These are phyloP conservation scores for Astragalus membranaceus DNA, from an alignment of 306 rosid genomes.

Conservation along the genomic window DNA sequence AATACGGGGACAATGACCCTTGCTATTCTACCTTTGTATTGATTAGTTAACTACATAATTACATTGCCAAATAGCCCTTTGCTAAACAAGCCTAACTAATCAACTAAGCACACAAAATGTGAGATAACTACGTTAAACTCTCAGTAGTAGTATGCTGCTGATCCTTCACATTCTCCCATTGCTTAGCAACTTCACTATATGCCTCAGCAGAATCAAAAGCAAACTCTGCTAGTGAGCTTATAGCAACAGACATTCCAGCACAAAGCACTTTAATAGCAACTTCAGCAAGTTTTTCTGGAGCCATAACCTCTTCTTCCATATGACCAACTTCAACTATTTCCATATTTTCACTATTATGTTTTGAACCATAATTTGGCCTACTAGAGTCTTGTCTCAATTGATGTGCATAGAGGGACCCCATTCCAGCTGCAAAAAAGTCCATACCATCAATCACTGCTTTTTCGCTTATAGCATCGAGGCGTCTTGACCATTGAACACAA, in stretches of 20 bases:
- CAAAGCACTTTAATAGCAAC: conserved; percentile 73
- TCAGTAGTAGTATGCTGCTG: conserved; percentile 22
- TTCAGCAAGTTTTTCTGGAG: conserved; percentile 68
- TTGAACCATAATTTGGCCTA: neutral
- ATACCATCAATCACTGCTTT: conserved; percentile 67
- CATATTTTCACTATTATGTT: conserved; percentile 36
- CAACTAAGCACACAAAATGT: conserved; percentile 24
- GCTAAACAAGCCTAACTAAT: conserved; percentile 16
- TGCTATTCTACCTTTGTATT: conserved; percentile 28
- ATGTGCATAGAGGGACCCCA: conserved; percentile 64
- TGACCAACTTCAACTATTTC: conserved; percentile 52
- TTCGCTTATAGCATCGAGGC: conserved; percentile 51
- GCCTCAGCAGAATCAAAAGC: conserved; percentile 63
- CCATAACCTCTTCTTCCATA: conserved; percentile 54
- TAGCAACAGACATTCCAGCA: conserved; percentile 84
- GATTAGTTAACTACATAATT: conserved; percentile 31
- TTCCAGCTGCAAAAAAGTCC: conserved; percentile 76
- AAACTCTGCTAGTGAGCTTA: conserved; percentile 74
- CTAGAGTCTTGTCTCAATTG: conserved; percentile 54
- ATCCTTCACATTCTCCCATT: conserved; percentile 50
- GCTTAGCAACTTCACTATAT: conserved; percentile 59
- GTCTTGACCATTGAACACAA: conserved; percentile 73
- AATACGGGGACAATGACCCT: conserved; percentile 18
- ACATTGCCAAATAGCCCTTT: conserved; percentile 27
- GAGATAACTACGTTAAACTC: conserved; percentile 8